Evolutionary conservation across 768 basidiomycete species (phyloP).

Genomic region (Kwoniella heveanensis): DNA sequence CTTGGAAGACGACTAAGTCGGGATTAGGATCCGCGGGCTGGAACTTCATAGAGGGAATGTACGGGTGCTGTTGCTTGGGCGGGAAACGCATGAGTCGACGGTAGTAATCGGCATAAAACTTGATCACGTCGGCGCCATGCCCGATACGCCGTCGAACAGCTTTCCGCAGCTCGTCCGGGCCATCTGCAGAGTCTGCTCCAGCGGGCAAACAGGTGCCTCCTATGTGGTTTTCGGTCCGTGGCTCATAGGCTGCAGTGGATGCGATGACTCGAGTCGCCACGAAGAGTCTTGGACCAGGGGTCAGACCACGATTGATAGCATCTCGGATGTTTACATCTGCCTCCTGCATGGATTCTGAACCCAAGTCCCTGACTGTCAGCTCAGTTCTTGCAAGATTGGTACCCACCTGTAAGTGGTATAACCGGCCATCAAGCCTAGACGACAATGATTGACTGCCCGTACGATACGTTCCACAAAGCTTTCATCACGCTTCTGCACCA

Average conservation of each 20-base stretch:
- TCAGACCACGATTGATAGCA: conserved; percentile 32
- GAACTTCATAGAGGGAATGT: conserved; percentile 12
- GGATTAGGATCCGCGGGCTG: conserved; percentile 19
- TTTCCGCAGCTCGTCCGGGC: conserved; percentile 22
- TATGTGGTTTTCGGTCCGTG: conserved; percentile 23
- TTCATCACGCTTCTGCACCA: conserved; percentile 33
- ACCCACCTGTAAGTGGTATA: conserved; percentile 35
- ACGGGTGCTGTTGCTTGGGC: conserved; percentile 11
- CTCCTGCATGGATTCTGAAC: conserved; percentile 27
- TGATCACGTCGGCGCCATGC: conserved; percentile 37
- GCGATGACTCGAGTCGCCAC: conserved; percentile 34
- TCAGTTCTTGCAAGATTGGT: background rate
- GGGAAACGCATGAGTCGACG: conserved; percentile 28
- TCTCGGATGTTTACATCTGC: conserved; percentile 30
- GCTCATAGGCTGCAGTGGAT: conserved; percentile 22
- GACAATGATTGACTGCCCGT: conserved; percentile 30
- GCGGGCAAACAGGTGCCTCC: conserved; percentile 24
- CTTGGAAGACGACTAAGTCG: conserved; percentile 13
- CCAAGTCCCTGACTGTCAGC: conserved; percentile 19
- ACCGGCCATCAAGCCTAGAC: conserved; percentile 26
- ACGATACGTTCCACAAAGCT: conserved; percentile 29
- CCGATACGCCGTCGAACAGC: conserved; percentile 31
- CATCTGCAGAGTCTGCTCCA: conserved; percentile 27
- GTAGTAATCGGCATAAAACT: conserved; percentile 37
- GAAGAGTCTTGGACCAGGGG: conserved; percentile 33